phyloP scores from a whole-genome alignment of 176 grass and related monocot species.

The Musa acuminata region DNA sequence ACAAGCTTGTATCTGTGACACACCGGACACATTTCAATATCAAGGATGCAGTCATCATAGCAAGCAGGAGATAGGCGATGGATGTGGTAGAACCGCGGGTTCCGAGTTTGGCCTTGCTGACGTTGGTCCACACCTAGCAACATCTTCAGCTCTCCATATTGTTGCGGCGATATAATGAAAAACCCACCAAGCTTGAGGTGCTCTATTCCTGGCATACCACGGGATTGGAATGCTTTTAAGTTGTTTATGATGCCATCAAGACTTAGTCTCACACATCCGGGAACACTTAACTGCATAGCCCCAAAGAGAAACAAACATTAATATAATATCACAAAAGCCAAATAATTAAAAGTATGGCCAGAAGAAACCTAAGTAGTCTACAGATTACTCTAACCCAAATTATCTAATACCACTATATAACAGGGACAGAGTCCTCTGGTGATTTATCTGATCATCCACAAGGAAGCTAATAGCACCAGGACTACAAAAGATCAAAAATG shows the following conservation, averaged over 20 bases:
- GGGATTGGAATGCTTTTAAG: constrained; percentile 55
- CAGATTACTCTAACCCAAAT: no score
- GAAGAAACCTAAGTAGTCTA: not conserved
- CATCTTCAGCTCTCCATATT: constrained; percentile 49
- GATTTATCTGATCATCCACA: no score
- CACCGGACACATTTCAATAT: constrained; percentile 68
- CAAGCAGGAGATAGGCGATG: constrained; percentile 36
- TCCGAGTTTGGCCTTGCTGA: constrained; percentile 22
- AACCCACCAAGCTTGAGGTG: constrained; percentile 52
- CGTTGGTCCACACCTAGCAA: constrained; percentile 43
- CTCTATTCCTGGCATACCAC: constrained; percentile 36
- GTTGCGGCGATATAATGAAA: constrained; percentile 37
- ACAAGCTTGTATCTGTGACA: constrained; percentile 75
- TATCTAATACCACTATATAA: no score
- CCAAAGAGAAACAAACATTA: not conserved
- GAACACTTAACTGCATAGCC: constrained; percentile 54
- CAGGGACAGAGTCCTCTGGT: no score
- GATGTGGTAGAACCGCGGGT: constrained; percentile 43
- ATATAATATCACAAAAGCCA: not conserved
- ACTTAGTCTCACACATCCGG: constrained; percentile 40
- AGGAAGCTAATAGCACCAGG: no score
- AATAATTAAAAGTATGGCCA: not conserved
- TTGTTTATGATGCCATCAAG: constrained; percentile 52
- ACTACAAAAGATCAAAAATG: no score
- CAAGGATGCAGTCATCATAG: constrained; percentile 46